Evolutionary conservation across 768 basidiomycete species (phyloP), one percentile per base, ranked within the genome.

Genomic region (Termitomyces sp.): DNA sequence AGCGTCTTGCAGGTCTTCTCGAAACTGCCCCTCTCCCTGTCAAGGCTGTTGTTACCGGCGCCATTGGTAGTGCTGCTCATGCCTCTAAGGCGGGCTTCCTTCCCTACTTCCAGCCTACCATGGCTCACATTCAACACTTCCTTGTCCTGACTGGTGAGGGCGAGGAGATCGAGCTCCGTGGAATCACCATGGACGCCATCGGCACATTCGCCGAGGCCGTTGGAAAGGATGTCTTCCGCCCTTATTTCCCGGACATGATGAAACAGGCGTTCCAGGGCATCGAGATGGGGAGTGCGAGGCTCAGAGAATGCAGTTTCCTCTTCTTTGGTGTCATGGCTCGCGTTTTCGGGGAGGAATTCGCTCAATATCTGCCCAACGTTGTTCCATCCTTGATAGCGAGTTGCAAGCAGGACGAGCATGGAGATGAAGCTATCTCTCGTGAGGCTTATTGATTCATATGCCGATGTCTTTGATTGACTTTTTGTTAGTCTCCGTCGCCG

Each of bases 321-420:
- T 98, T 98, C 84, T 98, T 98, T 64, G 93, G 94, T 53, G 94
- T 96, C 59, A 95, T 99, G 90, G 91, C 94, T n/a, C 83, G 89
- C 45, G 94, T 99, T 16, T 99, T 97, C 65, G 91, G 85, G 46
- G 92, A 92, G 54, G 94, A 98, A 64, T 98, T 98, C 63, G 87
- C 93, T 2, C 79, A 80, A 2, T 98, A 94, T 72, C 81, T 98
- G 32, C 81, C 86, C 7, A 84, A 80, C 56, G 92, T 98, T 56
- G 83, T 99, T 29, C 94, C 95, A 25, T 80, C 91, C 46, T 81
- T 99, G 60, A 67, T 98, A 60, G 75, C 76, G 27, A 94, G 90
- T 66, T 88, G 90, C 72, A 82, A 84, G 60, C 94, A 97, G 72
- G 71, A 75, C 42, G 96, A 98, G 72, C 81, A 87, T 47, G 87